Evolutionary conservation across 2,329 filamentous ascomycete species (phyloP), one percentile per base, ranked within the genome.

Genomic region (Aspergillus texensis): DNA sequence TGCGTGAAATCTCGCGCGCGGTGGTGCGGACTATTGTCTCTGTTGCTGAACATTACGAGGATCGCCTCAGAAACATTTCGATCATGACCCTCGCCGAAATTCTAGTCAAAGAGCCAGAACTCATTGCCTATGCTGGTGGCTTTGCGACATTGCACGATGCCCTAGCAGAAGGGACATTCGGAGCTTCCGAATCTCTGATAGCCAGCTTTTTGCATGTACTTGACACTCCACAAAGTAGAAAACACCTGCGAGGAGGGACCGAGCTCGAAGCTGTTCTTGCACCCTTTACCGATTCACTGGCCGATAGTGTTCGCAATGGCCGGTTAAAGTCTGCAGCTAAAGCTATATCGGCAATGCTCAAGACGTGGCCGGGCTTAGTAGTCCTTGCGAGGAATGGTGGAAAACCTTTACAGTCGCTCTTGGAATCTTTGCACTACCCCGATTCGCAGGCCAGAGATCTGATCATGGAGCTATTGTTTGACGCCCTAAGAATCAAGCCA

Each of bases 61-160:
- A 97, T 76, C 89, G 94, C 62, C 81, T 99, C 19, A 88, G 92
- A 60, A 91, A 93, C 43, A 97, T 99, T 66, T 96, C 93, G 68
- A 89, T 97, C 48, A 90, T 99, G 78, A 99, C 95, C 0, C 81
- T 99, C 36, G 92, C 94, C 6, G 95, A 99, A 75, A 91, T 99
- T 50, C 83, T 99, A 62, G 87, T 98, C 43, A 90, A 91, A 68
- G 92, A 97, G 70, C 94, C 96, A 2, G 86, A 86, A 54, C 83
- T 97, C 21, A 83, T 97, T 24, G 88, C 95, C 32, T 88, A 91
- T 57, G 91, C 94, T 4, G 94, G 94, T 12, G 95, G 94, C 2
- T 85, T 99, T 68, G 88, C 89, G 19, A 89, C 93, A 2, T 81
- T 99, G n/a, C 91, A 93, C n/a, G 94, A 97, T 74, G 93, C 93